Evolutionary conservation across 306 rosid genomes (phyloP), one percentile per base, ranked within the genome.

Genomic region (Rosa rugosa): DNA sequence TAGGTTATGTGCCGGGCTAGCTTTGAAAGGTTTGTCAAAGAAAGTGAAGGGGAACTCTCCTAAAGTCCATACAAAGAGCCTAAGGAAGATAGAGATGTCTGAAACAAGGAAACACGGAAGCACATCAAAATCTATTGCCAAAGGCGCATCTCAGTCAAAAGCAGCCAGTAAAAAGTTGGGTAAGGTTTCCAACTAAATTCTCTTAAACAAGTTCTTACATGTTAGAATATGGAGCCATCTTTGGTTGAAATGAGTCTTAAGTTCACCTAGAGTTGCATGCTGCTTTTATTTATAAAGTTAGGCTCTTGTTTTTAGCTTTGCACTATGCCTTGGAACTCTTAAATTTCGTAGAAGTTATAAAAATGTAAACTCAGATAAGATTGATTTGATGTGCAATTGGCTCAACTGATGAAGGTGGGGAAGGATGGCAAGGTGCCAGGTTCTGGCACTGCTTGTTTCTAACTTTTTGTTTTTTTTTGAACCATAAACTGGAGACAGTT

Each of bases 71-170:
- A 77, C 84, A 69, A 93, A 88, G 72, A 83, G 89, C 87, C 20
- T 77, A 60, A 87, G 80, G 68, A 84, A 84, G 65, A 81, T 80
- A 71, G 91, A 88, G 75, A 74, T 73, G 59, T 69, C 87, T 20
- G 91, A 88, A 53, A 91, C 89, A 75, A 88, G 81, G 90, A 94
- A 90, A 83, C 83, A 87, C 25, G 80, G 83, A 49, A 82, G 84
- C 85, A 78, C 86, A 50, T 83, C 94, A 47, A 94, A 80, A 77
- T 65, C 85, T 71, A 81, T 85, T 68, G 80, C 82, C 69, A 90
- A 83, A 85, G 86, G 72, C 65, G 79, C 89, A 60, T 75, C 94
- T 81, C 90, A 80, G 76, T 80, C 94, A 7, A 91, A 91, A 78
- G 79, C 83, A 69, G 80, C 88, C 63, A 78, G 75, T 81, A 90